Evolutionary conservation across 2,329 filamentous ascomycete genomes (phyloP).

Genomic region (Fusarium humuli): DNA sequence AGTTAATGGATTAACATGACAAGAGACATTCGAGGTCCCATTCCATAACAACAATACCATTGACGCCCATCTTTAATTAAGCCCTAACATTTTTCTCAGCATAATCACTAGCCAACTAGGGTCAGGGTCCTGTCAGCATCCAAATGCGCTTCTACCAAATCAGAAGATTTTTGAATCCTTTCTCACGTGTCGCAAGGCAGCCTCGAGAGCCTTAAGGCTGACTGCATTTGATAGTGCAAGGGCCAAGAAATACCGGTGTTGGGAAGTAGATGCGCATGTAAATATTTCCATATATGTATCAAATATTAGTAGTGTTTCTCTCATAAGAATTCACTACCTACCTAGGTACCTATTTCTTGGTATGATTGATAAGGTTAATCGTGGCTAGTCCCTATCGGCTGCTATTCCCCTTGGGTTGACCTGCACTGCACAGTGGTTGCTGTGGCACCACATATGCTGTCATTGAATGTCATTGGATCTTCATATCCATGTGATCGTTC

Average conservation of each 20-base stretch:
- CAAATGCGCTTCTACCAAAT: slow-evolving; percentile 28
- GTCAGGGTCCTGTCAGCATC: slow-evolving; percentile 34
- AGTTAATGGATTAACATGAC: neutral
- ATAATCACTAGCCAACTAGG: slow-evolving; percentile 14
- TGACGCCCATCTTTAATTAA: neutral
- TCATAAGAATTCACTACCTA: neutral
- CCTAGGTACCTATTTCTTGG: neutral
- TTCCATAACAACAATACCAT: neutral
- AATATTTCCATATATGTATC: neutral
- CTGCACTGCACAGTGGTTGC: slow-evolving; percentile 19
- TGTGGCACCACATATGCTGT: slow-evolving; percentile 26
- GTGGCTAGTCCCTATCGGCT: neutral
- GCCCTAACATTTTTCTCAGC: slow-evolving; percentile 3
- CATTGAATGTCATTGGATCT: slow-evolving; percentile 22
- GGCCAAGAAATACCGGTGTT: neutral
- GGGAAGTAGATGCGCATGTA: neutral
- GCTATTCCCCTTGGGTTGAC: neutral
- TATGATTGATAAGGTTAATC: slow-evolving; percentile 4
- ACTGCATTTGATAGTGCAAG: slow-evolving; percentile 12
- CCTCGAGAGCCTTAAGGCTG: slow-evolving; percentile 30
- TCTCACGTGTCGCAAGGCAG: slow-evolving; percentile 36
- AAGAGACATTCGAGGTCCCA: neutral
- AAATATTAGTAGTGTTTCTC: neutral
- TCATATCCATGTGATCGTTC: slow-evolving; percentile 26
- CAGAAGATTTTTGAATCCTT: slow-evolving; percentile 15